Conservation (phyloP, 805 yeast genomes). For the Wickerhamiella galacta region DNA sequence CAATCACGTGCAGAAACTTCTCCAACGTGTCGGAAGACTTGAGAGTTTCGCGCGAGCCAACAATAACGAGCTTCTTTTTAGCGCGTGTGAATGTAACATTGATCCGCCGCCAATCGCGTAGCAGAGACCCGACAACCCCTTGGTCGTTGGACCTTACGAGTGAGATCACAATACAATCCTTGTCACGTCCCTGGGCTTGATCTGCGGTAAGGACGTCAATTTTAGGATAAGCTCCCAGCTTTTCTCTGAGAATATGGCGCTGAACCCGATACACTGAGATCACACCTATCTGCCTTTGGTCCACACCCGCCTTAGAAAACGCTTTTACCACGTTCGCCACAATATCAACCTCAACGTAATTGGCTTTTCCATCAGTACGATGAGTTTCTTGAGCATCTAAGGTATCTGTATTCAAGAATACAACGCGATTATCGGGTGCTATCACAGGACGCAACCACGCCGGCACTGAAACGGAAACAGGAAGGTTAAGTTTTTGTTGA, state of each 20-base stretch:
- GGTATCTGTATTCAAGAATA: constrained; percentile 66
- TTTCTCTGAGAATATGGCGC: constrained; percentile 30
- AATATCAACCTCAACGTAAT: constrained; percentile 53
- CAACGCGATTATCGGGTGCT: constrained; percentile 38
- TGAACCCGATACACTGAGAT: constrained; percentile 85
- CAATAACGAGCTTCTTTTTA: constrained; percentile 57
- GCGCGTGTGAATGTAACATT: constrained; percentile 94
- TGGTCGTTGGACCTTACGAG: constrained; percentile 66
- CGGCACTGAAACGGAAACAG: constrained; percentile 13
- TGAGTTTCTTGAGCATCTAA: constrained; percentile 40
- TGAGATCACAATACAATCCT: constrained; percentile 78
- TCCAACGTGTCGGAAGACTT: constrained; percentile 33
- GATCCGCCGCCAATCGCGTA: constrained; percentile 79
- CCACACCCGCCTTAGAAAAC: constrained; percentile 27
- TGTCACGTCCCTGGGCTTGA: constrained; percentile 90
- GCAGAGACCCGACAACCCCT: constrained; percentile 52
- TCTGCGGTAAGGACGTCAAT: constrained; percentile 86
- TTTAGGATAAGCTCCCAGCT: constrained; percentile 21
- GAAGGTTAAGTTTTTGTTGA: constrained; percentile 35
- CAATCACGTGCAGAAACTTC: constrained; percentile 43
- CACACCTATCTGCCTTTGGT: constrained; percentile 50
- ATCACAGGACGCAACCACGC: constrained; percentile 24
- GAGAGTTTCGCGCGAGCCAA: constrained; percentile 63
- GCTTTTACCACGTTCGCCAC: constrained; percentile 41
- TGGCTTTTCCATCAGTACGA: constrained; percentile 52